A percentile compares a stretch with the other conserved stretches of the same genome.
Conservation (phyloP, 331 rosid species). For the Cydonia oblonga region DNA sequence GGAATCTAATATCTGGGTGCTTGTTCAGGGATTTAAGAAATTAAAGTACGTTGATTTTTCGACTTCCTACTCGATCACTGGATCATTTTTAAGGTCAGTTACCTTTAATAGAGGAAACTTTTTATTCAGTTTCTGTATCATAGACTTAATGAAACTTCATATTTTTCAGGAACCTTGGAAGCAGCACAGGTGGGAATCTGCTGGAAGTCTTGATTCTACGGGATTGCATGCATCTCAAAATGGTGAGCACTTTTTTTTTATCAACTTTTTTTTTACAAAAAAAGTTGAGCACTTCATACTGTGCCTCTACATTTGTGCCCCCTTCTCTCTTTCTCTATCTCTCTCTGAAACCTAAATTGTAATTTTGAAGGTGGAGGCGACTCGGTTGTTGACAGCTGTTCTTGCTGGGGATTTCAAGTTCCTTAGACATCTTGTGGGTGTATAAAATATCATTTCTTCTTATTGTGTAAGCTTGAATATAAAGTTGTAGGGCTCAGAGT, state of each 20-base stretch:
- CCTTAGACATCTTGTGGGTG: constrained; percentile 80
- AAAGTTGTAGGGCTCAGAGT: constrained; percentile 1
- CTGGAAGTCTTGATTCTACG: constrained; percentile 82
- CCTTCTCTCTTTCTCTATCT: neutral
- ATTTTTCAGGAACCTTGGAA: constrained; percentile 68
- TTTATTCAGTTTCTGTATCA: neutral
- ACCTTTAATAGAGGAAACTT: neutral
- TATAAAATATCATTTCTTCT: constrained; percentile 14
- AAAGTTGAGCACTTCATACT: constrained; percentile 27
- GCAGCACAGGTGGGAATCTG: constrained; percentile 49
- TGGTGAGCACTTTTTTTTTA: constrained; percentile 33
- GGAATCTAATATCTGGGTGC: neutral
- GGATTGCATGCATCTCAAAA: constrained; percentile 98
- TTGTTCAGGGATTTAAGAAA: constrained; percentile 68
- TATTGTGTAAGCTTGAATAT: constrained; percentile 6
- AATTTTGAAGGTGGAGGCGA: constrained; percentile 63
- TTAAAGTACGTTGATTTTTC: constrained; percentile 81
- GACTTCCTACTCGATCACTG: constrained; percentile 88
- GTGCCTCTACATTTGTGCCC: neutral
- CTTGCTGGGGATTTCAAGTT: constrained; percentile 76
- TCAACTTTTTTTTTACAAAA: neutral
- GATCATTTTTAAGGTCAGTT: constrained; percentile 75
- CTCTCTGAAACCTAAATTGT: neutral
- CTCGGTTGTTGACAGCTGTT: constrained; percentile 53
- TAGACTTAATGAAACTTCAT: neutral